Percentiles rank a stretch among this genome's conserved stretches.
These are phyloP conservation scores for Dalbergia cochinchinensis DNA, from an alignment of 306 rosid genomes.

Conservation along the genomic window DNA sequence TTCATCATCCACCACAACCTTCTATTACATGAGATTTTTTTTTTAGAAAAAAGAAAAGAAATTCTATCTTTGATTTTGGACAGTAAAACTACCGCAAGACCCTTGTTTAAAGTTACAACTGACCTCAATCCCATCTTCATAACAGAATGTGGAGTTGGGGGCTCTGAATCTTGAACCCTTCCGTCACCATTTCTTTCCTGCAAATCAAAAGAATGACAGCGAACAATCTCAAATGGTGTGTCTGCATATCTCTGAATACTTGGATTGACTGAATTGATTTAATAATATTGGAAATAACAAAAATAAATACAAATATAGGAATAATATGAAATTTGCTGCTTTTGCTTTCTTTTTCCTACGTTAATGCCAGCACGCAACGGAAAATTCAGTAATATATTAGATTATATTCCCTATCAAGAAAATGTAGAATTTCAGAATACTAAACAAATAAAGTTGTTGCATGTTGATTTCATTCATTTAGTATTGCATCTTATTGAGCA, in stretches of 20 bases:
- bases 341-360: neutral
- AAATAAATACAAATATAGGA: neutral
- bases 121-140: conserved; percentile 89
- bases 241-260: conserved; percentile 19
- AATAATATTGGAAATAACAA: conserved; percentile 5
- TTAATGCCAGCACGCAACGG: conserved; percentile 21
- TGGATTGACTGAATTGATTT: conserved; percentile 12
- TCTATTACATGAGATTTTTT: conserved; percentile 15
- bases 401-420: conserved; percentile 35
- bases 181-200: conserved; percentile 89
- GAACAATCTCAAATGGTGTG: conserved; percentile 34
- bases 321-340: neutral
- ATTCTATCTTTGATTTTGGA: neutral
- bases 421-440: neutral
- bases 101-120: conserved; percentile 45
- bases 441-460: conserved; percentile 7
- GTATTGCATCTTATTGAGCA: conserved; percentile 17
- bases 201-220: conserved; percentile 44
- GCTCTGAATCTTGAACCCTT: conserved; percentile 84
- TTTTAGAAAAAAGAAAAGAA: neutral
- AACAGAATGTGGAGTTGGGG: conserved; percentile 91
- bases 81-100: conserved; percentile 18
- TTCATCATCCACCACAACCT: conserved; percentile 19
- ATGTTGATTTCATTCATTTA: conserved; percentile 5
- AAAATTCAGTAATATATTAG: conserved; percentile 13